Evolutionary conservation across 768 basidiomycete genomes (phyloP).

Genomic region (Mycena galericulata): DNA sequence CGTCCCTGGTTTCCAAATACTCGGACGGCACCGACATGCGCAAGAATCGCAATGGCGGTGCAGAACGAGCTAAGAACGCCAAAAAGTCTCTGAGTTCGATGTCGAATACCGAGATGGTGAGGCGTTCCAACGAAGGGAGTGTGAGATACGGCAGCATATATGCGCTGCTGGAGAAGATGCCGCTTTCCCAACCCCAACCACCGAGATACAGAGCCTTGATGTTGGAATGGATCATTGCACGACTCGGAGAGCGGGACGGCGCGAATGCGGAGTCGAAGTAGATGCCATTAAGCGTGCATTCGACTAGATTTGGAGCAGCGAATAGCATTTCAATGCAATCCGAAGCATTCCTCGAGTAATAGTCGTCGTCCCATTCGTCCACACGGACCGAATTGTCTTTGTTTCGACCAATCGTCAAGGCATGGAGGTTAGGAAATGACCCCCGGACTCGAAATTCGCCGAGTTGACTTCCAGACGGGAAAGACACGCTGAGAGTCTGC

Average conservation of each 20-base stretch:
- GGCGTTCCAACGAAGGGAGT: background rate
- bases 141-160: background rate
- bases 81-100: background rate
- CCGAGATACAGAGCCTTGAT: background rate
- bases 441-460: background rate
- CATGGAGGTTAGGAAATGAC: background rate
- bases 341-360: background rate
- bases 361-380: background rate
- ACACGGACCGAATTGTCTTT: background rate
- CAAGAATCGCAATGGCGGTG: conserved; percentile 1
- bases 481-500: background rate
- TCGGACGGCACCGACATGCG: background rate
- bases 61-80: background rate
- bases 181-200: background rate
- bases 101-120: background rate
- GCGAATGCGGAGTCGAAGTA: background rate
- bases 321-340: background rate
- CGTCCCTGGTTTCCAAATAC: background rate
- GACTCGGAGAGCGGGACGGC: background rate
- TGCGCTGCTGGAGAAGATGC: background rate
- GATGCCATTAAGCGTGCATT: background rate
- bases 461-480: too few species aligned
- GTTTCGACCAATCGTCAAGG: background rate
- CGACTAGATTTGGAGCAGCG: background rate
- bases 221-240: background rate